Evolutionary conservation across 345 rosid species (phyloP), one percentile per base, ranked within the genome.

Genomic region (Noccaea bulbosa): DNA sequence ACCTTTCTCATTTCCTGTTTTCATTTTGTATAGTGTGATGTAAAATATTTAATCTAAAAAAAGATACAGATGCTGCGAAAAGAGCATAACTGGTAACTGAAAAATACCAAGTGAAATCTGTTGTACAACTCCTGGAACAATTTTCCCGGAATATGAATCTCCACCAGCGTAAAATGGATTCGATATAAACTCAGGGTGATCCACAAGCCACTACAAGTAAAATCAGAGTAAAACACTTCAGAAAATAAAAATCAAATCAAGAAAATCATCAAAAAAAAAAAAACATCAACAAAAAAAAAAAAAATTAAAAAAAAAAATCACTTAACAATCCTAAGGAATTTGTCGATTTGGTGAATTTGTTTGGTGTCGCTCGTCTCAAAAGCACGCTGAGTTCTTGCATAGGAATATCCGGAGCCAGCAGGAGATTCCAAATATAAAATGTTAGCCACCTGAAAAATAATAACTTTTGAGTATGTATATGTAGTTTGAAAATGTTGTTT

Each of bases 321-420:
- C 45, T 52, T 35, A 67, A 91, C 96, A 83, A 67, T 83, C 46
- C 83, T 81, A 6, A 86, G 80, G 68, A 89, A 92, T 37, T 81
- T 72, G 47, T 79, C 53, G 7, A 79, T 76, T 20, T 87, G 82
- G 7, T 67, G 69, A 67, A 78, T 70, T 77, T 86, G 93, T 45
- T 12, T 63, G 70, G 64, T 76, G 67, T 92, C 96, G 24, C 92
- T 75, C 4, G 83, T 11, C 41, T 46, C 53, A 27, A 57, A 67
- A 41, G 89, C 89, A 30, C 12, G 30, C 5, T 1, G 20, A 65
- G 71, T 81, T 72, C 41, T 78, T 3, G 92, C 80, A 40, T 81
- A 92, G 27, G 98, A 92, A 77, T 75, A 92, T 24, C 96, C 98
- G 35, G 93, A 81, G 16, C 92, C 92, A 9, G 82, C 87, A 8